Base-by-base conservation (phyloP, 257 asterid species). In the Ligustrum vulgare region DNA sequence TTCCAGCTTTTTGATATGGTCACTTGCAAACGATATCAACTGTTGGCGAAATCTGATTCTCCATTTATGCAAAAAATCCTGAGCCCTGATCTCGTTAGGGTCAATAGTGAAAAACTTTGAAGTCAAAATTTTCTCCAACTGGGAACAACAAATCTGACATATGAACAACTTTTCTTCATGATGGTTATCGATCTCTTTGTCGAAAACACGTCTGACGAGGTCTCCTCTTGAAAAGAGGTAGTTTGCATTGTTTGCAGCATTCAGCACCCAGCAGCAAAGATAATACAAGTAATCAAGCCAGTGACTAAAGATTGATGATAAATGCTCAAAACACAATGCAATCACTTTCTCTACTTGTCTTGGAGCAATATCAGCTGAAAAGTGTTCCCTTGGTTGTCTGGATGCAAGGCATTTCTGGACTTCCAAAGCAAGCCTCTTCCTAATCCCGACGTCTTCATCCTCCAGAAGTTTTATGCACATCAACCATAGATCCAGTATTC, bases 141-240 rank as follows among this genome's bases (percentile, higher is more conserved):
- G 96, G 67, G 77, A 88, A 79, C 99, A 92, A 75, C 96, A 91
- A 45, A 94, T 79, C 88, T 92, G 98, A 73, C 93, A 89, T 54
- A 94, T 79, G 33, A 94, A 60, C 72, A 94, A 87, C 85, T 90
- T 92, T 65, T 94, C 99, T 81, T 92, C 99, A 20, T 94, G 98
- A 80, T 94, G 93, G 82, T 94, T 94, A 74, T 94, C 99, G 5
- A 92, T 91, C 87, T 94, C 99, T 85, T 92, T 94, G 91, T 94
- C 99, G 56, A 94, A 94, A 74, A 94, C 97, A 1, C 91, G 88
- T 39, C 96, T 91, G 28, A 94, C 92, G 15, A 91, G 91, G 84
- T 92, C 96, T 74, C 93, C 97, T 39, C 76, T 87, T 4, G 93
- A 78, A 20, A 83, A 81, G 33, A 67, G 62, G 67, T 81, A 81